phyloP scores from a whole-genome alignment of 805 yeast genomes.

The Sugiyamaella lignohabitans region DNA sequence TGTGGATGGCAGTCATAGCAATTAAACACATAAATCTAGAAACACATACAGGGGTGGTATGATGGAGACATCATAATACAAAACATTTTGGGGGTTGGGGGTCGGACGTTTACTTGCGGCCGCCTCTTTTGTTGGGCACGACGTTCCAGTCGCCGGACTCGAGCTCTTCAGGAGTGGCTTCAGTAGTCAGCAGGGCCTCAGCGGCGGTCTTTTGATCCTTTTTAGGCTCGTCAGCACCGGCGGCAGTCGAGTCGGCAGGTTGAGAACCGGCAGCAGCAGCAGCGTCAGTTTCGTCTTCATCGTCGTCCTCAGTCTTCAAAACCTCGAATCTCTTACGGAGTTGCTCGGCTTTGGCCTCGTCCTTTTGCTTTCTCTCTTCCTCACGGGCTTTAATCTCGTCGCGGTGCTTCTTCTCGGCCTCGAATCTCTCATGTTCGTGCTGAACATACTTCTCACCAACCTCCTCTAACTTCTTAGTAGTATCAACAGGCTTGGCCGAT shows the following conservation, averaged over 20 bases:
- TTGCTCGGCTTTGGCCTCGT: conserved; percentile 14
- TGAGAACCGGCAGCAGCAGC: conserved; percentile 2
- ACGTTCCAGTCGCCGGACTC: conserved; percentile 25
- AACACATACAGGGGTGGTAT: not conserved
- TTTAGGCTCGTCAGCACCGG: not conserved
- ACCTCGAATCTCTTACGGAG: conserved; percentile 25
- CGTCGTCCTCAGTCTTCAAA: conserved; percentile 49
- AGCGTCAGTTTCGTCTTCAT: conserved; percentile 10
- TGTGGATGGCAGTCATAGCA: too few species aligned
- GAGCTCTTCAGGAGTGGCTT: conserved; percentile 18
- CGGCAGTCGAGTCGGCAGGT: conserved; percentile 4
- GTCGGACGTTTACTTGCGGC: conserved; percentile 4
- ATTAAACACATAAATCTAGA: too few species aligned
- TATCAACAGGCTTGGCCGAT: conserved; percentile 78
- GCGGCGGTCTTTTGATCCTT: conserved; percentile 14
- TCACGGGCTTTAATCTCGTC: conserved; percentile 3
- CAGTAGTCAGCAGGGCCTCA: conserved; percentile 10
- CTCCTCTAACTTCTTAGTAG: conserved; percentile 56
- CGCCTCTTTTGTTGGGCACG: conserved; percentile 14
- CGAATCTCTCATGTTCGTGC: conserved; percentile 16
- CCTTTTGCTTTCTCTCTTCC: conserved; percentile 34
- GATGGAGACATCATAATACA: not conserved
- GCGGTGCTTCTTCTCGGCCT: conserved; percentile 10
- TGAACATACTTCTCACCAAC: conserved; percentile 39
- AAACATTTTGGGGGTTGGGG: not conserved